A percentile compares a stretch with the other conserved stretches of the same genome.
Conservation (phyloP, 148 eudicot genomes). For the Heliamphora exappendiculata region DNA sequence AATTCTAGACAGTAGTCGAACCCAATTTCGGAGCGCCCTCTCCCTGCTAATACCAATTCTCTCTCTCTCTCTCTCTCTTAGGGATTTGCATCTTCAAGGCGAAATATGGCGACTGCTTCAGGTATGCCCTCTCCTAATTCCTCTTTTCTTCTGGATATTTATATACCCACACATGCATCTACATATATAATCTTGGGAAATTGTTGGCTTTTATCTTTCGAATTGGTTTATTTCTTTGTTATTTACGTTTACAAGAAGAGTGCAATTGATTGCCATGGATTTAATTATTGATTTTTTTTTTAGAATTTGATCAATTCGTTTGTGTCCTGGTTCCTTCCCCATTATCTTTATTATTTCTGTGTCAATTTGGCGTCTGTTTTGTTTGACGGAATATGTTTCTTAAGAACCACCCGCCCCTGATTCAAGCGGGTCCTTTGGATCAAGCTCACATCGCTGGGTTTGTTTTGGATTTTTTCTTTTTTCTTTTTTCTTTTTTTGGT, state of each 20-base stretch:
- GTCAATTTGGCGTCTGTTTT: background rate
- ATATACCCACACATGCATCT: too few relatives aligned
- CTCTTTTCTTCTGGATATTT: background rate
- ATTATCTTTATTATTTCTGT: background rate
- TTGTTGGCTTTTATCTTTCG: background rate
- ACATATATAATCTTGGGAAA: background rate
- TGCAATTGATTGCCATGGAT: background rate
- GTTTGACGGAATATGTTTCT: background rate
- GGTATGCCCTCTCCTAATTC: conserved; percentile 16
- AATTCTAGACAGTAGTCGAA: too few relatives aligned
- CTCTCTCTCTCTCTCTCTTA: background rate
- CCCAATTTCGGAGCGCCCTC: too few relatives aligned
- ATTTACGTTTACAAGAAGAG: background rate
- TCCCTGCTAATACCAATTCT: background rate
- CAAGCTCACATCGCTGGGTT: background rate
- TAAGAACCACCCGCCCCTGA: too few relatives aligned
- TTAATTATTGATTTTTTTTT: background rate
- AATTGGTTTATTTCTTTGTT: background rate
- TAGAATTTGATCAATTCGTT: background rate
- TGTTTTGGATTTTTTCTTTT: background rate
- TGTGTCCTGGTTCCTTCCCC: background rate
- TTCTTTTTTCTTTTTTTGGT: too few relatives aligned
- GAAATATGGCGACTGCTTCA: conserved; percentile 43
- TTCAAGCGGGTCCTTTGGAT: background rate
- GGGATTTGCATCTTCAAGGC: background rate